Evolutionary conservation across 2,329 filamentous ascomycete species (phyloP), one percentile per base, ranked within the genome.

Genomic region (Stemphylium vesicarium): DNA sequence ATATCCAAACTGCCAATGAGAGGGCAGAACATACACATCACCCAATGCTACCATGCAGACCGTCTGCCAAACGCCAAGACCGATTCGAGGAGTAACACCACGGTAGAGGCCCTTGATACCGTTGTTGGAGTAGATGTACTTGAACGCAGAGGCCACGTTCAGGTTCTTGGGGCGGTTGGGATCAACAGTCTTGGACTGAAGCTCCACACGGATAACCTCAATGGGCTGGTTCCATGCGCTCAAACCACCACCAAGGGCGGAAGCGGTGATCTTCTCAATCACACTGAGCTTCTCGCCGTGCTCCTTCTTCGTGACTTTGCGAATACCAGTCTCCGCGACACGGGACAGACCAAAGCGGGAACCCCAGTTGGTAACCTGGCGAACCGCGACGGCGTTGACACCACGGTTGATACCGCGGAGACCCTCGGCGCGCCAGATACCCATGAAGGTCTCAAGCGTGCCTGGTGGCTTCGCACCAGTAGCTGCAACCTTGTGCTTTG

Each of bases 311-410:
- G 89, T 94, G 55, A 84, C 73, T 57, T 80, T 85, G 71, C 93
- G 89, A 76, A 99, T 98, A 60, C 90, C 89, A 67, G 88, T 86
- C 84, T 99, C 95, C 49, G 92, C 92, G 65, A 97, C 85, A 76
- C 95, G 89, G 68, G 90, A 93, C 64, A 99, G 85, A 77, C 95
- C 95, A 79, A 99, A 99, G 61, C 95, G 89, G 40, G 89, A 94
- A 60, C 95, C 95, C 95, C 95, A 99, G 85, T 99, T 99, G 77
- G 95, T 98, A 84, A 97, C 97, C 82, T 99, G 95, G 71, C 95
- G 89, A 75, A 99, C 97, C 64, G 95, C 95, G 56, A 99, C 95
- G 64, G 95, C 95, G 76, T 99, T 99, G 79, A 99, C 95, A 76
- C 95, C 95, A 80, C 90, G 92, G 87, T 99, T 99, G 84, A 99